Base-by-base conservation (phyloP, 306 rosid genomes). In the Canavalia ensiformis region DNA sequence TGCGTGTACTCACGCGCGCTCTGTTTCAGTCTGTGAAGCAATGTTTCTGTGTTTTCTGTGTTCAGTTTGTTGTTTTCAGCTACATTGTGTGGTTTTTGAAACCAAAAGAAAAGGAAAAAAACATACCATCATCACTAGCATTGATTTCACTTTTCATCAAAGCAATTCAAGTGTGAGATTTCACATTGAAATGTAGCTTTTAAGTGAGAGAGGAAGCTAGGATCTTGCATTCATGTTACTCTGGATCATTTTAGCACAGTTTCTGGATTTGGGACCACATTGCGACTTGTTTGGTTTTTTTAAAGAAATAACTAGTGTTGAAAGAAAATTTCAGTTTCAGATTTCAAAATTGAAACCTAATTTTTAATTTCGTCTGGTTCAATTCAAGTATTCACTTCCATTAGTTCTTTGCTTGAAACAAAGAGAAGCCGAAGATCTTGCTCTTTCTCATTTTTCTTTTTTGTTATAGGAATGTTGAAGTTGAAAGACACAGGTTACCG, bases 381-480 rank as follows among this genome's bases (percentile, higher is more conserved):
- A 9, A 7, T 30, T 60, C 6, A 9, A 7, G 8, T 10, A 11
- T n/a, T 42, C 18, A 37, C 41, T 37, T 37, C 41, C 2, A 37
- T 18, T 44, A 44, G 8, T 44, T 39, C 13, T 3, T 0, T 0
- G 0, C 6, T 18, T 39, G 70, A 18, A 65, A 8, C 71, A 9
- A 47, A 25, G 34, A 66, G 69, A 60, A 29, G 55, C 65, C 28
- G 72, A 11, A 85, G 81, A 28, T 72, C 74, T 50, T 41, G n/a
- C 50, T 45, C 72, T 76, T 56, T 57, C 57, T 28, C 75, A 6
- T 18, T 54, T 65, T 65, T 4, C 31, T 12, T 45, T 56, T 76
- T 59, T 59, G 47, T 79, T 72, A 35, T 52, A 95, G 98, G 41
- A 84, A 86, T 84, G 87, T 42, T 75, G 90, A 75, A 73, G 73